Conservation (phyloP, 2,329 filamentous ascomycete species). For the Cladosporium sp. region DNA sequence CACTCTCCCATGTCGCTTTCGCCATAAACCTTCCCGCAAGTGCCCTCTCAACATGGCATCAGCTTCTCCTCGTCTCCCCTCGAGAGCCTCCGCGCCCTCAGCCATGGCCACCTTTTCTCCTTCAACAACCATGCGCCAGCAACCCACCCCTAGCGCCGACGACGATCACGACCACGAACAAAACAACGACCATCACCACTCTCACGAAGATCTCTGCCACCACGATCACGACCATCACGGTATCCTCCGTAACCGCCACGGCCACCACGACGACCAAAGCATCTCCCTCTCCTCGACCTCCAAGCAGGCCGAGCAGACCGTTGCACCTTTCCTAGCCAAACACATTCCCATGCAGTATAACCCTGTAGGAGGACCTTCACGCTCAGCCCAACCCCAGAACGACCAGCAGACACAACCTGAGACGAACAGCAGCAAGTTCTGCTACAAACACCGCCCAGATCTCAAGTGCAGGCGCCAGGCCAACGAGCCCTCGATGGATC, state of each 20-base stretch:
- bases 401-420: conserved; percentile 26
- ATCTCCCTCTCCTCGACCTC: conserved; percentile 47
- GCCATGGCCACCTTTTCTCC: conserved; percentile 12
- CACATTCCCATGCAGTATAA: conserved; percentile 91
- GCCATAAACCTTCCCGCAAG: conserved; percentile 14
- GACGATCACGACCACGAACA: conserved; percentile 16
- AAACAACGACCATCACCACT: conserved; percentile 16
- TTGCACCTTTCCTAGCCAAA: conserved; percentile 84
- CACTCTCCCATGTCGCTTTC: conserved; percentile 18
- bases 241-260: conserved; percentile 28
- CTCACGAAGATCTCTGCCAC: conserved; percentile 32
- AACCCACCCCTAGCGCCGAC: conserved; percentile 27
- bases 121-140: conserved; percentile 19
- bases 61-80: conserved; percentile 12
- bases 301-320: conserved; percentile 72
- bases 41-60: conserved; percentile 21
- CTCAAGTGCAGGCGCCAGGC: conserved; percentile 89
- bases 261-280: conserved; percentile 31
- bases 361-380: conserved; percentile 58
- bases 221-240: conserved; percentile 35
- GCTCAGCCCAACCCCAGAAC: conserved; percentile 27
- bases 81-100: neutral
- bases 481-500: conserved; percentile 94
- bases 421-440: conserved; percentile 81
- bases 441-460: conserved; percentile 92